Percentiles rank a stretch among this genome's conserved stretches.
Evolutionary conservation across 768 basidiomycete species (phyloP).

Genomic region (Mycena amicta): DNA sequence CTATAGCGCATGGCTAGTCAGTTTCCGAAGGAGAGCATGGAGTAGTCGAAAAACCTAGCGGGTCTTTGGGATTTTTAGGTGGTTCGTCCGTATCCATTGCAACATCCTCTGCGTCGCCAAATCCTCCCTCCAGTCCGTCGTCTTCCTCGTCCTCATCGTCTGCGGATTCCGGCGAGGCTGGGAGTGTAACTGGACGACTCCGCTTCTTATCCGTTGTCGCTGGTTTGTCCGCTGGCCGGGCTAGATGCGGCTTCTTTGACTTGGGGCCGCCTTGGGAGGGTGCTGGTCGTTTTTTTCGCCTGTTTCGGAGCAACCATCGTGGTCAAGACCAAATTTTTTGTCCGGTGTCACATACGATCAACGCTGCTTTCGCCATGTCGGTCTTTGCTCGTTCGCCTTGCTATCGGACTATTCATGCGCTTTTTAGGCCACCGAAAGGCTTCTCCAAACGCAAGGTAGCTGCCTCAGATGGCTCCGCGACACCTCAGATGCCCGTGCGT

Average conservation of each 20-base stretch:
- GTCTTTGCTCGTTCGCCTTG: too few species aligned
- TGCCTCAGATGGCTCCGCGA: constrained; percentile 47
- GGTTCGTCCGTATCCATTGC: constrained; percentile 34
- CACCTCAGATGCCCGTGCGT: constrained; percentile 46
- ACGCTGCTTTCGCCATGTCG: neutral
- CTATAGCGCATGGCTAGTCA: constrained; percentile 36
- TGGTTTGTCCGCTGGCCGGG: too few species aligned
- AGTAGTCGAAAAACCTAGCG: constrained; percentile 52
- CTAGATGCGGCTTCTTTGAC: constrained; percentile 55
- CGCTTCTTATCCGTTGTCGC: constrained; percentile 47
- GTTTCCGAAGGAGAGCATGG: constrained; percentile 3
- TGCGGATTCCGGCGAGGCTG: constrained; percentile 39
- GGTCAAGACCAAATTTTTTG: neutral
- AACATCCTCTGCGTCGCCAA: constrained; percentile 32
- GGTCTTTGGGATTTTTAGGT: constrained; percentile 48
- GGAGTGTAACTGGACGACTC: constrained; percentile 59
- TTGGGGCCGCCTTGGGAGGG: constrained; percentile 48
- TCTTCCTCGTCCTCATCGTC: constrained; percentile 41
- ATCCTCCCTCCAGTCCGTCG: constrained; percentile 35
- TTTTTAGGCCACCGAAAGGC: constrained; percentile 23
- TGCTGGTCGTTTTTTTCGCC: constrained; percentile 55
- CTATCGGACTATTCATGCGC: too few species aligned
- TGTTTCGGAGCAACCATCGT: constrained; percentile 46
- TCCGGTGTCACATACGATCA: neutral
- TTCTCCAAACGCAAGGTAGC: constrained; percentile 38